Percentiles rank a stretch among this genome's conserved stretches.
phyloP scores from a whole-genome alignment of 768 basidiomycete genomes.

The Clitopilus hobsonii region DNA sequence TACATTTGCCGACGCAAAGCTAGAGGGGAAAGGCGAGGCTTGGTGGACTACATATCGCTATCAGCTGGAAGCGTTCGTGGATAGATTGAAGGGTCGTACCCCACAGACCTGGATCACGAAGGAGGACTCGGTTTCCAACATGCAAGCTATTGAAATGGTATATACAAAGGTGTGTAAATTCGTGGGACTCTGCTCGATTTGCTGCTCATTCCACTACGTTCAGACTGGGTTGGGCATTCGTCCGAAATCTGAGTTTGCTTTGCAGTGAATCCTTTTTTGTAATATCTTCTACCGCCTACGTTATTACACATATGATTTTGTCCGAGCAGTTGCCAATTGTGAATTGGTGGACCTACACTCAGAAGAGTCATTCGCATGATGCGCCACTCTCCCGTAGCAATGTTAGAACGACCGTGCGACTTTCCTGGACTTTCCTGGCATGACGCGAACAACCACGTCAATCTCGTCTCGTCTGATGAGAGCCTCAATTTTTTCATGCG shows the following conservation, averaged over 20 bases:
- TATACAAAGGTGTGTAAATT: conserved; percentile 40
- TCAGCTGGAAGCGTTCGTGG: conserved; percentile 63
- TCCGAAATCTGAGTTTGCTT: conserved; percentile 5
- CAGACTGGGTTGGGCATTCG: conserved; percentile 5
- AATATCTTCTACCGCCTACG: no score
- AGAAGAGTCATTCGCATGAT: no score
- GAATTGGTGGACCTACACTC: no score
- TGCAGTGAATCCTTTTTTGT: not conserved
- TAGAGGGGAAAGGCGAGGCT: conserved; percentile 39
- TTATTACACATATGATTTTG: no score
- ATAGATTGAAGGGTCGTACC: conserved; percentile 46
- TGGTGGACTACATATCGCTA: conserved; percentile 58
- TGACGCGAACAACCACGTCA: no score
- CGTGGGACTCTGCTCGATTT: not conserved
- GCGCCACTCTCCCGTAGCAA: no score
- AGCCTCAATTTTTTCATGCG: no score
- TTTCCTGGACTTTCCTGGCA: no score
- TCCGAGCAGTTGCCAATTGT: no score
- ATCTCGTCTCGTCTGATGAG: no score
- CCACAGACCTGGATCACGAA: conserved; percentile 50
- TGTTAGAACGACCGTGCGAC: no score
- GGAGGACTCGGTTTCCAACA: conserved; percentile 52
- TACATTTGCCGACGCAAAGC: conserved; percentile 35
- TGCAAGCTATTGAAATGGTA: conserved; percentile 54
- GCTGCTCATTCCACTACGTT: not conserved